Conservation (phyloP, 2,329 filamentous ascomycete species). For the Microsporum canis region DNA sequence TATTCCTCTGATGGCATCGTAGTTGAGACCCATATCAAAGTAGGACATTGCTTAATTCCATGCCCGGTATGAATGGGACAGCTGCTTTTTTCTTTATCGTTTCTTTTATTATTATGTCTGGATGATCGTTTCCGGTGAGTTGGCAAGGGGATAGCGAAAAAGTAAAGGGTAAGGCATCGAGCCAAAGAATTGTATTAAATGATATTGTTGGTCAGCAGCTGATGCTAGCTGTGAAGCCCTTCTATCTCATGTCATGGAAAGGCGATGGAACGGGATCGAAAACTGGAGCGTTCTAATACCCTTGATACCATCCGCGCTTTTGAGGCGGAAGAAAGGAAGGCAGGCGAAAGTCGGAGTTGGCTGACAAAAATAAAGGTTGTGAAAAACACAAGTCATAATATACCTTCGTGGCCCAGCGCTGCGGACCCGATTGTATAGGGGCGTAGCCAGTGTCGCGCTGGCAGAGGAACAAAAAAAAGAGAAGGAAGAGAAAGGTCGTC, state of each 20-base stretch:
- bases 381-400: not conserved
- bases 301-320: not conserved
- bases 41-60: not conserved
- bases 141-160: not conserved
- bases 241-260: not conserved
- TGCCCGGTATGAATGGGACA: not conserved
- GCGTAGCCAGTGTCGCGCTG: not conserved
- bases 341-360: not conserved
- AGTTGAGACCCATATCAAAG: not conserved
- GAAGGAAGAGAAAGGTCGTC: not conserved
- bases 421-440: not conserved
- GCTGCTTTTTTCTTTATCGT: not conserved
- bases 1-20: too few relatives aligned
- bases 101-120: not conserved
- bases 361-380: not conserved
- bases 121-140: not conserved
- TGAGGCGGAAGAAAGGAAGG: not conserved
- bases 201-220: not conserved
- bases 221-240: not conserved
- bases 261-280: not conserved
- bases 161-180: not conserved
- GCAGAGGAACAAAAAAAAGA: not conserved
- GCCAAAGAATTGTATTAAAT: slow-evolving; percentile 2
- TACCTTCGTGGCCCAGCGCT: not conserved
- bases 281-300: not conserved